Base-by-base conservation (phyloP, 352 stramenopile species). In the Pythium rishiriense region DNA sequence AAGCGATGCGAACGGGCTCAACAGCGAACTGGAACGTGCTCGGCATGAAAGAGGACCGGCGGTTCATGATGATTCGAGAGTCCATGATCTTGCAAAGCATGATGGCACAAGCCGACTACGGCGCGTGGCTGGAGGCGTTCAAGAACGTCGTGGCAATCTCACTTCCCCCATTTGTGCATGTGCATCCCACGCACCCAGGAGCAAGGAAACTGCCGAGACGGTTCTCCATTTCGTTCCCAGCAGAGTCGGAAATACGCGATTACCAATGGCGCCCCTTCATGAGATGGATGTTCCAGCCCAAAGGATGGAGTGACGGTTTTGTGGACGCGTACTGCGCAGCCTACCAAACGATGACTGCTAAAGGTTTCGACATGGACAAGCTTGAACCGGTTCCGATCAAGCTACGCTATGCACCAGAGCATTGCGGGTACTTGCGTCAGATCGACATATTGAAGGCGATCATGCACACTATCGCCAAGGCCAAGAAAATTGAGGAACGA, bases 361-460 rank as follows among this genome's bases (percentile, higher is more conserved):
- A 55, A 25, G 48, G 48, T 15, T 42, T 55, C 29, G 26, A 55
- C 29, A 37, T 41, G 48, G 15, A 17, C 7, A 41, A 37, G 5
- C 6, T 55, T 1, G 26, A 37, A 2, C 26, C 25, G 2, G 29
- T 55, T 21, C 26, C 25, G 0, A 41, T 55, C 2, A 55, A 55
- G 19, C 24, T 55, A 17, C 25, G 48, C 1, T 55, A 33, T 15
- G 48, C 48, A 12, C 48, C 48, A 5, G 19, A 55, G 29, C 26
- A 41, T n/a, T 55, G 24, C 22, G 48, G 48, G 2, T 55, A 55
- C 29, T 41, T 55, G 48, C 48, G 48, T 41, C 48, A 55, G 25
- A 22, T 55, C 48, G 29, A 8, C 8, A 41, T 55, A 17, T 55
- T 55, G 48, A 37, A 41, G 14, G 29, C 15, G 19, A 58, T 58